Evolutionary conservation across 768 basidiomycete genomes (phyloP), one percentile per base, ranked within the genome.

Genomic region (Kwoniella bestiolae): DNA sequence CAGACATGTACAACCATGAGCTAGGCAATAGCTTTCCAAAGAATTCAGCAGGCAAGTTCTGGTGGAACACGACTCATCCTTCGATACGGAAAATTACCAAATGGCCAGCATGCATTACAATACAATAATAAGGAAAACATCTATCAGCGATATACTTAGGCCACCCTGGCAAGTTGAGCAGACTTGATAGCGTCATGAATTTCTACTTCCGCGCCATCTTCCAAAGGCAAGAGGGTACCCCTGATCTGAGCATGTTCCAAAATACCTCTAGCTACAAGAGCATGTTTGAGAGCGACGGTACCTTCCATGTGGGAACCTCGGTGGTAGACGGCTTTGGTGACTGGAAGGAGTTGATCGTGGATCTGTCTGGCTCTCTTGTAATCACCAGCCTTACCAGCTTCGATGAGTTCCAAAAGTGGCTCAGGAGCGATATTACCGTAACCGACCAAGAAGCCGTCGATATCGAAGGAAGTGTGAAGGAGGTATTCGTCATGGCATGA

Each of bases 401-500:
- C 45, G 18, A 69, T 23, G 11, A 69, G 53, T 35, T 69, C 63
- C 1, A 51, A 35, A 12, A 69, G 32, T 2, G 52, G 28, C 38
- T 69, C 67, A 14, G 67, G 63, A 25, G 53, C 67, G 32, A 69
- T 69, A 11, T 52, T 28, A 25, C 67, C 63, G 53, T 65, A 65
- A 25, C 67, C 67, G 52, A 69, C 63, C 29, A 69, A 38, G 18
- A 60, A 28, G 14, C 67, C 58, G 29, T 69, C 67, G n/a, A 52
- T 25, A 47, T 64, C 53, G 44, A 52, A 69, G 1, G 67, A 41
- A 3, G 67, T 60, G 63, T 65, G 67, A 14, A 65, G 38, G 44
- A 69, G 67, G 32, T 69, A 69, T 25, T 69, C 63, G 35, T 69
- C 63, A 35, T 69, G 67, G 26, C 67, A 69, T 18, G 67, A 46